Conservation (phyloP, 2,329 filamentous ascomycete species). For the Emmonsiellopsis sp. region DNA sequence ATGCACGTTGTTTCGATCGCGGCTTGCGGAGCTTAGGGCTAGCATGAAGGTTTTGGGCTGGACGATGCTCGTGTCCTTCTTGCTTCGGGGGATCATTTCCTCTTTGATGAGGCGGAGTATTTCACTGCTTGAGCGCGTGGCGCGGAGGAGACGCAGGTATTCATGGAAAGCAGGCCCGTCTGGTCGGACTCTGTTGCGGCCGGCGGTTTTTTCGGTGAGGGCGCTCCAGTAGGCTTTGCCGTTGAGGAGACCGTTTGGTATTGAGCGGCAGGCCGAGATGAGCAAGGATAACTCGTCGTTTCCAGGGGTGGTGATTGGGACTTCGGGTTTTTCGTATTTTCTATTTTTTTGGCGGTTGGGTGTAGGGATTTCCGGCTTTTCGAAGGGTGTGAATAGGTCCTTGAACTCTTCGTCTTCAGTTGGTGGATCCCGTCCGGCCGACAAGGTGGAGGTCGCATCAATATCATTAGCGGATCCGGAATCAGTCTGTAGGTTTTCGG, state of each 20-base stretch:
- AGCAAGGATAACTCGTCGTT: slow-evolving; percentile 59
- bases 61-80: slow-evolving; percentile 20
- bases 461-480: not conserved
- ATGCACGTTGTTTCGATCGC: slow-evolving; percentile 68
- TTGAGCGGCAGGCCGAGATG: slow-evolving; percentile 50
- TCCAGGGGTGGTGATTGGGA: slow-evolving; percentile 34
- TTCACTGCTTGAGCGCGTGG: slow-evolving; percentile 56
- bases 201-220: slow-evolving; percentile 44
- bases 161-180: slow-evolving; percentile 62
- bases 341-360: not conserved
- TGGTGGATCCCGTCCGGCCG: not conserved
- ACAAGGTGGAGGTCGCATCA: not conserved
- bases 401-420: slow-evolving; percentile 1
- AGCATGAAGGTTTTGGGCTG: slow-evolving; percentile 55
- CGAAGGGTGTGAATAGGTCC: slow-evolving; percentile 25
- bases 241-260: slow-evolving; percentile 51
- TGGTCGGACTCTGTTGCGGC: slow-evolving; percentile 48
- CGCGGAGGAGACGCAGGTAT: slow-evolving; percentile 59
- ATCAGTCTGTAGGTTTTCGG: not conserved
- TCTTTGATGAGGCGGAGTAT: slow-evolving; percentile 50
- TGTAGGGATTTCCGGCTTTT: slow-evolving; percentile 2
- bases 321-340: not conserved
- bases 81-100: slow-evolving; percentile 39
- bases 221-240: slow-evolving; percentile 71
- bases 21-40: slow-evolving; percentile 63